Percentiles rank a stretch among this genome's conserved stretches.
These are phyloP conservation scores for Wickerhamiella sorbophila DNA, from an alignment of 805 yeast genomes.

Conservation along the genomic window DNA sequence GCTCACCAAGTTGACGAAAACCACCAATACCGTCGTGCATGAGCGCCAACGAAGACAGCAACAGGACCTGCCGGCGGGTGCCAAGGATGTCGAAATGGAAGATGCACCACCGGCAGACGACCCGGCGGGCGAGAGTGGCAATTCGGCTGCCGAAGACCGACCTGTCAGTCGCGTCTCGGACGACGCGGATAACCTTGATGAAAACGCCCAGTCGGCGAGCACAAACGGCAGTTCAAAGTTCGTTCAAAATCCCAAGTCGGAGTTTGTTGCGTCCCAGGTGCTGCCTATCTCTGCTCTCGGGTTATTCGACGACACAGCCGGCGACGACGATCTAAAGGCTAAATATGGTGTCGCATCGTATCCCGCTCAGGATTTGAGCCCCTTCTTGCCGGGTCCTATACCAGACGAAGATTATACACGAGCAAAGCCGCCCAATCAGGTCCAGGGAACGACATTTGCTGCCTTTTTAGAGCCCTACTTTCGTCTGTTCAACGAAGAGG, in stretches of 20 bases:
- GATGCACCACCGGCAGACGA: neutral
- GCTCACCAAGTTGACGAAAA: conserved; percentile 13
- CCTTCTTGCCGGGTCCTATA: conserved; percentile 70
- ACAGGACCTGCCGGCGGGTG: neutral
- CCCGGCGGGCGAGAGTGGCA: neutral
- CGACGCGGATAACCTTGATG: neutral
- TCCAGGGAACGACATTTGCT: conserved; percentile 78
- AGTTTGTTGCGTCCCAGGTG: conserved; percentile 56
- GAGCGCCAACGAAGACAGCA: conserved; percentile 10
- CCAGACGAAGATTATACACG: conserved; percentile 80
- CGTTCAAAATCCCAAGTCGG: conserved; percentile 55
- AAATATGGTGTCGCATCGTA: conserved; percentile 84
- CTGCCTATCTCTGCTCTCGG: conserved; percentile 57
- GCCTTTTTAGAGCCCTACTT: conserved; percentile 75
- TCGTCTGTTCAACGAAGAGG: conserved; percentile 67
- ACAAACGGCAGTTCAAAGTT: conserved; percentile 20
- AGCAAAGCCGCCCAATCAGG: conserved; percentile 77
- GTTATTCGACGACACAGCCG: conserved; percentile 52
- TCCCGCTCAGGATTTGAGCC: conserved; percentile 63
- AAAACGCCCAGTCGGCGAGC: neutral
- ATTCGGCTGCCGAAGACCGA: too few species aligned
- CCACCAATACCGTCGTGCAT: conserved; percentile 13
- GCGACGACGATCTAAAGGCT: conserved; percentile 56
- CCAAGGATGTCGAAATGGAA: neutral
- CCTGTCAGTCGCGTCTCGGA: neutral